Evolutionary conservation across 257 asterid genomes (phyloP).

Genomic region (Capsicum rhomboideum): DNA sequence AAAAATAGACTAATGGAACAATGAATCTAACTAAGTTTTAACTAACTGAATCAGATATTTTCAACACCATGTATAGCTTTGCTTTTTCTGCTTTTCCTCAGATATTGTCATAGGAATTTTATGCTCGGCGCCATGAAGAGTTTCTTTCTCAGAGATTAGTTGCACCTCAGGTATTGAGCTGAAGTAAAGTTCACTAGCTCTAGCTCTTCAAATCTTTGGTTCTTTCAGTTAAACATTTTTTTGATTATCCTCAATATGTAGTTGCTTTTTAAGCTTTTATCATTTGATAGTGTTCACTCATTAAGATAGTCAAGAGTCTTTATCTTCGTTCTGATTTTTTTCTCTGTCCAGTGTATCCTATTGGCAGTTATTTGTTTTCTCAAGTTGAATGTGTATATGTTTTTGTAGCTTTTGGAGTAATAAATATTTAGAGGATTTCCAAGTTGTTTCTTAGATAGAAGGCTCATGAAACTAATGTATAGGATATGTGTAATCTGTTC

Average conservation of each 20-base stretch:
- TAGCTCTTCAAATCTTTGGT: not conserved
- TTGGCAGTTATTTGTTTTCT: not conserved
- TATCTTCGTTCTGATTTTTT: not conserved
- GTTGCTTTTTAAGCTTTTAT: not conserved
- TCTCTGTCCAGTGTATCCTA: not conserved
- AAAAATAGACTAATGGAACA: too few relatives aligned
- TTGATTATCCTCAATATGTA: not conserved
- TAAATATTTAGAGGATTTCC: not conserved
- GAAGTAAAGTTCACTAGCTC: not conserved
- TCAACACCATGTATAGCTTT: not conserved
- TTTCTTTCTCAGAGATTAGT: conserved; percentile 88
- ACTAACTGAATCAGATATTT: too few relatives aligned
- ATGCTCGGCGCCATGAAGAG: conserved; percentile 91
- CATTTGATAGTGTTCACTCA: not conserved
- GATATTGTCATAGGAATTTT: too few relatives aligned
- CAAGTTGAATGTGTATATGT: not conserved
- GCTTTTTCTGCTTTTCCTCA: conserved; percentile 6
- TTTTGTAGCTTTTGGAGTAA: not conserved
- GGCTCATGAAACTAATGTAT: not conserved
- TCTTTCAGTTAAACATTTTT: not conserved
- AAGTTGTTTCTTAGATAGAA: not conserved
- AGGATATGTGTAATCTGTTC: not conserved
- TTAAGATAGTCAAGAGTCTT: not conserved
- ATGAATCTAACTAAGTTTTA: too few relatives aligned
- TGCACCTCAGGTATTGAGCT: conserved; percentile 72